Conservation (phyloP, 2,329 filamentous ascomycete genomes). For the Exophiala phaeomuriformis region DNA sequence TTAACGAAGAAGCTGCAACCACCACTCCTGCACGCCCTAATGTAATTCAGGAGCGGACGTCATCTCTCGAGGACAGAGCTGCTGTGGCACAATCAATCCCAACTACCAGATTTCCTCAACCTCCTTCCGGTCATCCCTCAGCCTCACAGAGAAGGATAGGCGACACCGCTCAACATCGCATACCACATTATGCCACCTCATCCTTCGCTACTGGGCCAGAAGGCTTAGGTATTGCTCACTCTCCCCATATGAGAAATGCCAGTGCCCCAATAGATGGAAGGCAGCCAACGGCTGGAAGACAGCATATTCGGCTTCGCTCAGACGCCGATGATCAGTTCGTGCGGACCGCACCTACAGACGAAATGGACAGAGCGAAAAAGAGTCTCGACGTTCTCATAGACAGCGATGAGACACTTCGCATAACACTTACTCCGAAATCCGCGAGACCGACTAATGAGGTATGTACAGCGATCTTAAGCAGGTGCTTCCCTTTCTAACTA, state of each 20-base stretch:
- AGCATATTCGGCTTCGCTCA: constrained; percentile 24
- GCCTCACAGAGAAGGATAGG: neutral
- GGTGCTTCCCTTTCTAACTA: neutral
- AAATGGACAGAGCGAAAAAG: constrained; percentile 49
- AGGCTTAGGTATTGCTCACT: neutral
- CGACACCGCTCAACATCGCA: constrained; percentile 3
- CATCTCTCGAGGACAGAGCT: constrained; percentile 9
- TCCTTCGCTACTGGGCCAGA: neutral
- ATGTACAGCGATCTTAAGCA: constrained; percentile 29
- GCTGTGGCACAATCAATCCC: neutral
- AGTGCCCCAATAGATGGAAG: constrained; percentile 17
- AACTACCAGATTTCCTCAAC: constrained; percentile 10
- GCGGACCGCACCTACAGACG: constrained; percentile 20
- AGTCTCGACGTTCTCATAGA: constrained; percentile 74
- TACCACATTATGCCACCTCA: constrained; percentile 12
- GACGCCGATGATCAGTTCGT: constrained; percentile 15
- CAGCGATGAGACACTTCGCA: constrained; percentile 74
- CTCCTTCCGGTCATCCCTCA: constrained; percentile 2
- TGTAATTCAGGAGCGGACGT: constrained; percentile 9
- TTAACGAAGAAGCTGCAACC: neutral
- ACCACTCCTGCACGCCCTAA: constrained; percentile 12
- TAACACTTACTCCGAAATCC: constrained; percentile 70
- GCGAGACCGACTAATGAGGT: constrained; percentile 67
- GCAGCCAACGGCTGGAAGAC: constrained; percentile 18
- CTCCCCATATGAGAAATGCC: constrained; percentile 14